Percentiles rank a stretch among this genome's conserved stretches.
Conservation (phyloP, 2,329 filamentous ascomycete species). For the Microdochium bolleyi region DNA sequence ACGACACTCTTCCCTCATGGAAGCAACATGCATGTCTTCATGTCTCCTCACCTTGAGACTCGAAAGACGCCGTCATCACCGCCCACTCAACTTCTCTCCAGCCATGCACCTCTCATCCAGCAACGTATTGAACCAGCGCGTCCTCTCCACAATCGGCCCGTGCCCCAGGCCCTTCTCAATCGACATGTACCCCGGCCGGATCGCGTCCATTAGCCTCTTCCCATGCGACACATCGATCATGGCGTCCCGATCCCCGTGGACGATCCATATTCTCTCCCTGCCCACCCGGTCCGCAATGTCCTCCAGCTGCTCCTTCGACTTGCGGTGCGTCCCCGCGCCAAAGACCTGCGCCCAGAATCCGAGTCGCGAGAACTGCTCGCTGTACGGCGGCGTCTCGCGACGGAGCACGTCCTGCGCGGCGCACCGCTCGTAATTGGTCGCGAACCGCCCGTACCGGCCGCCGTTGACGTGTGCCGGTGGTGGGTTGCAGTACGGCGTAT, state of each 20-base stretch:
- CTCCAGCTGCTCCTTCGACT: conserved; percentile 57
- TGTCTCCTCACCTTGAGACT: background rate
- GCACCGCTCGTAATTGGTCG: conserved; percentile 74
- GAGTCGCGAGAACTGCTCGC: conserved; percentile 49
- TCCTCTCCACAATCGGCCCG: conserved; percentile 64
- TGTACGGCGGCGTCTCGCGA: conserved; percentile 50
- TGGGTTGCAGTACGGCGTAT: conserved; percentile 28
- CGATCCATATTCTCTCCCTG: conserved; percentile 63
- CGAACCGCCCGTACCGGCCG: conserved; percentile 47
- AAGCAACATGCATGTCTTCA: too few relatives aligned
- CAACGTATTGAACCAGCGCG: conserved; percentile 58
- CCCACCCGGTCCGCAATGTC: conserved; percentile 62
- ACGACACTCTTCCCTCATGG: too few relatives aligned
- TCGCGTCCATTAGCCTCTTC: conserved; percentile 54
- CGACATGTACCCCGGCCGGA: conserved; percentile 53
- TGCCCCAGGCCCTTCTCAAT: conserved; percentile 70
- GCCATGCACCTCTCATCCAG: conserved; percentile 48
- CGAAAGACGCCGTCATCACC: conserved; percentile 3
- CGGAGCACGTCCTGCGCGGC: conserved; percentile 64
- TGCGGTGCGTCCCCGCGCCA: conserved; percentile 74
- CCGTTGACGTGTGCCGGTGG: conserved; percentile 10
- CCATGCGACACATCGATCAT: conserved; percentile 72
- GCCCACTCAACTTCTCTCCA: conserved; percentile 36
- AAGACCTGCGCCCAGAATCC: conserved; percentile 73
- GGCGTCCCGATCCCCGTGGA: conserved; percentile 69